Conservation (phyloP, 805 yeast genomes). For the Tetrapisispora pingtungensis region DNA sequence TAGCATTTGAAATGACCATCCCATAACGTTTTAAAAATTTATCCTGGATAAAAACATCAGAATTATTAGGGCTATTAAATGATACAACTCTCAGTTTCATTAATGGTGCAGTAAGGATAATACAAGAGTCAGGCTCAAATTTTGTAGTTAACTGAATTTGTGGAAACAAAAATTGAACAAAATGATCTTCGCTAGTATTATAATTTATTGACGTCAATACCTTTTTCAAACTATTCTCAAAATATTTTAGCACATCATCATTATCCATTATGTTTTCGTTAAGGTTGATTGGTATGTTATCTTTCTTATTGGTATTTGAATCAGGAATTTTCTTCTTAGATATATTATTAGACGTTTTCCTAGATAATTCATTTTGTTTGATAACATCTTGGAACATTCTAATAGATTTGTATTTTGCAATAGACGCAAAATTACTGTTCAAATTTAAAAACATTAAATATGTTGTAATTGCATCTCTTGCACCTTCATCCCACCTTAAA, state of each 20-base stretch:
- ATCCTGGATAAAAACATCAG: conserved; percentile 36
- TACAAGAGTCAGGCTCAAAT: conserved; percentile 44
- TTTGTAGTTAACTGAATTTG: conserved; percentile 64
- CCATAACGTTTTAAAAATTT: conserved; percentile 62
- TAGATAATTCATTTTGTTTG: not conserved
- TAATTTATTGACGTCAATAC: not conserved
- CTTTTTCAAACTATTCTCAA: conserved; percentile 1
- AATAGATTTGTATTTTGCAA: conserved; percentile 40
- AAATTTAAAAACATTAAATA: conserved; percentile 44
- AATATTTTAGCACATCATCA: not conserved
- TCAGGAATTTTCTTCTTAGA: not conserved
- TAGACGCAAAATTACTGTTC: conserved; percentile 35
- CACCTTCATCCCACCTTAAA: conserved; percentile 66
- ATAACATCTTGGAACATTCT: conserved; percentile 39
- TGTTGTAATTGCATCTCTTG: conserved; percentile 53
- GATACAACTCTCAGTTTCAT: conserved; percentile 62
- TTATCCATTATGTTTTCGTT: too few relatives aligned
- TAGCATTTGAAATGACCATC: conserved; percentile 55
- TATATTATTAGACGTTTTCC: not conserved
- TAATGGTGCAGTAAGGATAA: conserved; percentile 63
- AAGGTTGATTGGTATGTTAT: not conserved
- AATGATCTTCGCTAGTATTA: conserved; percentile 1
- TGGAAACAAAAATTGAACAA: conserved; percentile 64
- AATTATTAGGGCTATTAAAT: conserved; percentile 39
- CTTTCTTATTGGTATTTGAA: not conserved